These are phyloP conservation scores for Colletotrichum camelliae DNA, from an alignment of 2,329 filamentous ascomycete genomes.

Conservation along the genomic window DNA sequence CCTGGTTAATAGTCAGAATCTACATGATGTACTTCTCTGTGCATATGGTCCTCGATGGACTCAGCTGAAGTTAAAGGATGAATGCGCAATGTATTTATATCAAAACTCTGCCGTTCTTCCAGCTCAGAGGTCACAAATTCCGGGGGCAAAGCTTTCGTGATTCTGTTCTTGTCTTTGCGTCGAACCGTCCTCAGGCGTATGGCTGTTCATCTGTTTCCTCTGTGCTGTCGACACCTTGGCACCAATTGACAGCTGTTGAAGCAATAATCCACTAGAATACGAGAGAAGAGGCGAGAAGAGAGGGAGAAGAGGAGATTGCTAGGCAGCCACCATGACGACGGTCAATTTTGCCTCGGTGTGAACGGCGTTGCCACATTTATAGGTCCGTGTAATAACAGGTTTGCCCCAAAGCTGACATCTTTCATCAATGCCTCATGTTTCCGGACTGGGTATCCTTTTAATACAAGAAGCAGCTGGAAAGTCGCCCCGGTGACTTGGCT, in stretches of 20 bases:
- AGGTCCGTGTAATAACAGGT: not conserved
- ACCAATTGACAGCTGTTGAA: no score
- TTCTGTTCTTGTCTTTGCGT: no score
- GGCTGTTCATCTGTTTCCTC: no score
- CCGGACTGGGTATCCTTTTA: rapidly evolving
- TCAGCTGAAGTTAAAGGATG: rapidly evolving
- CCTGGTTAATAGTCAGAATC: not conserved
- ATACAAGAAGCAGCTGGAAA: not conserved
- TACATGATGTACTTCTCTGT: rapidly evolving
- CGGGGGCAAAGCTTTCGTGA: no score
- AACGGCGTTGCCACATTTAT: rapidly evolving
- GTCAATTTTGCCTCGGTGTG: rapidly evolving
- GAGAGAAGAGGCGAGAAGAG: no score
- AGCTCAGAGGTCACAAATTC: no score
- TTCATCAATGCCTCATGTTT: not conserved
- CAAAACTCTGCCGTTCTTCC: not conserved
- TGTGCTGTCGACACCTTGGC: no score
- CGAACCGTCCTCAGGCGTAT: no score
- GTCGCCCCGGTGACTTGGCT: not conserved
- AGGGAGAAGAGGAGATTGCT: no score
- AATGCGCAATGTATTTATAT: not conserved
- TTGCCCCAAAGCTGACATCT: no score
- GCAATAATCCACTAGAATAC: no score
- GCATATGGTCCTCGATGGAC: not conserved
- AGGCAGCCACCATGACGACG: not conserved